Base-by-base conservation (phyloP, 2,329 filamentous ascomycete genomes). In the Hymenoscyphus salicellus region DNA sequence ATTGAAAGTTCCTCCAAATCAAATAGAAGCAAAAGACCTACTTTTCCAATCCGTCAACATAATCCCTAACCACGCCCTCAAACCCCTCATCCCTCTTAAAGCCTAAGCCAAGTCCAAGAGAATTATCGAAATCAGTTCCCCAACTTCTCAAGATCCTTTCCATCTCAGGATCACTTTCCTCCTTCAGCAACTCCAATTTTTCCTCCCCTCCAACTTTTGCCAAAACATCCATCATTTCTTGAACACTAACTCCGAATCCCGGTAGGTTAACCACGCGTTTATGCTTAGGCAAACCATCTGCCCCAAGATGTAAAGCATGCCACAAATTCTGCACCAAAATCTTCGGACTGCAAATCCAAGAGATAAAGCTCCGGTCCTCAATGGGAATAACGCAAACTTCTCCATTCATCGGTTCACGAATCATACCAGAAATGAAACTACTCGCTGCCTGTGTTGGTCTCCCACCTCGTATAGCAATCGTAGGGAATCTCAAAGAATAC, bases 401-500 rank as follows among this genome's bases (percentile, higher is more conserved):
- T 2, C 85, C 85, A 28, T 82, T 78, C 23, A 87, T 73, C 0
- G 85, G 84, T 73, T 89, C 86, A 1, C 86, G 78, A 43, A 89
- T 84, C 70, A 89, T 88, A 0, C 86, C 86, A 1, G 80, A 85
- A 0, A 86, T 79, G 69, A 88, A 89, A 0, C 83, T 85, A 6
- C 82, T 85, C 1, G 86, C 86, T 0, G 86, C 86, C 0, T 83
- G 82, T 1, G 85, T 86, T 0, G 86, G 86, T 28, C 79, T 80
- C 1, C 86, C 86, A 0, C 85, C 83, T 5, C 86, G 79, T 0
- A 89, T 84, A 0, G 84, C 84, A 14, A 89, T 82, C 0, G 86
- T 88, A 0, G 86, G 86, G 10, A 89, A 81, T 0, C 86, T 81
- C 16, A 86, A 79, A 1, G 80, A 79, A 16, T 86, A 79, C 0